Base-by-base conservation (phyloP, 345 rosid species). In the Melaleuca alternifolia region DNA sequence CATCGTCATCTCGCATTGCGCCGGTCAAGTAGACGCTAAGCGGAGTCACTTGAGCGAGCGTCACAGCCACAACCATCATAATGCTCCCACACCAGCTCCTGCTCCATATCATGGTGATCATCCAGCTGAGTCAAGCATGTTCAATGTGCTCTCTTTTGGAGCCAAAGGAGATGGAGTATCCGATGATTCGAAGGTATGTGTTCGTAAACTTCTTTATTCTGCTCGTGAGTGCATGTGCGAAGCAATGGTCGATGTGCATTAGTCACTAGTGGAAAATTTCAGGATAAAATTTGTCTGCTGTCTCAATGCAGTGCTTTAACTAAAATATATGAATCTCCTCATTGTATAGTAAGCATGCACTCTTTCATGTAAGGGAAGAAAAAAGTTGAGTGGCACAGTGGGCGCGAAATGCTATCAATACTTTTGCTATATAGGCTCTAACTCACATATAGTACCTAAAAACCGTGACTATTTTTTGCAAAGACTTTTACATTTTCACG, bases 151-250 rank as follows among this genome's bases (percentile, higher is more conserved):
- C 83, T 92, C 95, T 0, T 94, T 91, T 71, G 95, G 94, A 86
- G 95, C 95, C 33, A 89, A 88, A 65, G 95, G 94, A 5, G 90
- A 93, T 56, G 97, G 95, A 50, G 88, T 89, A 84, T 86, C 94
- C 37, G 97, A 94, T 89, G 95, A 94, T 91, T 92, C 95, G 2
- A 59, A 89, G 95, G 95, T 90, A 83, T 6, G 71, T 51, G 5
- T 53, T 18, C 26, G 26, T 48, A 10, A 30, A 30, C 48, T 33
- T 37, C 85, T 54, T 33, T 30, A 56, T 28, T 44, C 56, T 54
- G 48, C 48, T 30, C 41, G 50, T 84, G 28, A 84, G 79, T 37
- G 48, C 14, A 18, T 71, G 77, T 20, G 79, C 6, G 11, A 37
- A 71, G 48, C 48, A 21, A 71, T 71, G 48, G 79, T 71, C 79